Base-by-base conservation (phyloP, 176 grass and related monocot species). In the Eragrostis curvula region DNA sequence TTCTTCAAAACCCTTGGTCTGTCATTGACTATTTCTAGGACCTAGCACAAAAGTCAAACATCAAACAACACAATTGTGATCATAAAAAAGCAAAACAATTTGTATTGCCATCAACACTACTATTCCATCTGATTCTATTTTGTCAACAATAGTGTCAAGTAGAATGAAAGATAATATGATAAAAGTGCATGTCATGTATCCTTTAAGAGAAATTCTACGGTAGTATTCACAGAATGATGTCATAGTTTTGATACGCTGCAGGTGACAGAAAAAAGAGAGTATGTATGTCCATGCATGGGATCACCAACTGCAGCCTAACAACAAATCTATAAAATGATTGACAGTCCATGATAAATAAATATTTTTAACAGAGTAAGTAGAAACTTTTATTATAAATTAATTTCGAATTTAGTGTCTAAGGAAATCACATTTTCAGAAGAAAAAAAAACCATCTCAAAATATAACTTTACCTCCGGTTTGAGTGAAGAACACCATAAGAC, bases 21-120 rank as follows among this genome's bases (percentile, higher is more conserved):
- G 63, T 89, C 88, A 72, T 91, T 90, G 66, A 96, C 80, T 73
- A 99, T 96, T 91, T 99, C 93, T 85, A 99, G 84, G 39, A 99
- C 93, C 96, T 99, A 88, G 8, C 27, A 86, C 28, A 71, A 78
- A 56, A 87, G 61, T 60, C 59, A 45, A 57, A 55, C 57, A 75
- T 78, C 24, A 84, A 55, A 51, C 3, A 51, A 64, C 20, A 36
- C 43, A 79, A 36, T 24, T 30, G 9, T 14, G 11, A 11, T 49
- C 53, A 42, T 30, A 50, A 7, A 51, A 85, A 70, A 67, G 20
- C 13, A 49, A 75, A 42, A 30, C 29, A 83, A 78, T 28, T 0
- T 62, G 71, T 84, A 77, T 46, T 15, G 45, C 18, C 18, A 75
- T 79, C 14, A 68, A 68, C 29, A 45, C 68, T 49, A 17, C 12